Evolutionary conservation across 176 grass and related monocot genomes (phyloP), one percentile per base, ranked within the genome.

Genomic region (Eleusine coracana): DNA sequence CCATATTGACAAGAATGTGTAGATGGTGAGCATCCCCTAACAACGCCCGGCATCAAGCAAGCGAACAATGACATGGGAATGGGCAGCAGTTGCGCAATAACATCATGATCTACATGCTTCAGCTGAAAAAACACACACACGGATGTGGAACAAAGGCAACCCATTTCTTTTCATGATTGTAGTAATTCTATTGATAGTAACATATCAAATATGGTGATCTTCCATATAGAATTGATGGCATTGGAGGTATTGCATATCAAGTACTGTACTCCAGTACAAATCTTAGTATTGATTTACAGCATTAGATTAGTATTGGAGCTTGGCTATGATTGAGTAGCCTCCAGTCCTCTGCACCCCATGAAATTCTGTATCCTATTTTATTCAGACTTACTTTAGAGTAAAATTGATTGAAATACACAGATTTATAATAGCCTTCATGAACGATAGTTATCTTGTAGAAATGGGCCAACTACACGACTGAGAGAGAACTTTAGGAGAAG

Each of bases 281-380:
- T 80, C 10, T 15, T 28, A 73, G 39, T 40, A 78, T 48, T 71
- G 31, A 29, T 73, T 49, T 73, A 18, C 0, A 11, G 3, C 3
- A 1, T 80, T n/a, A 70, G 48, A 69, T 51, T 37, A 56, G 36
- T 7, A 42, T 70, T 55, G 51, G 41, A 70, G 79, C 34, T 36
- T 29, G 25, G 13, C 10, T 34, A 63, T 34, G 49, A 42, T 56
- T 71, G 14, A 60, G 36, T 21, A 36, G 37, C 66, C 2, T 44
- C 11, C 10, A 55, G 51, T 4, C 3, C 49, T 55, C 17, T 55
- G 10, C 16, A 68, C 0, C 36, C 41, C 29, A 78, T 62, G 61
- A 77, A 46, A 39, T 78, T 38, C n/a, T 78, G 39, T 73, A 73
- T 45, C 25, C 56, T 18, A 62, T 61, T 16, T 67, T 59, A 68